Conservation (phyloP, 2,329 filamentous ascomycete species). For the Aspergillus fumigatus region DNA sequence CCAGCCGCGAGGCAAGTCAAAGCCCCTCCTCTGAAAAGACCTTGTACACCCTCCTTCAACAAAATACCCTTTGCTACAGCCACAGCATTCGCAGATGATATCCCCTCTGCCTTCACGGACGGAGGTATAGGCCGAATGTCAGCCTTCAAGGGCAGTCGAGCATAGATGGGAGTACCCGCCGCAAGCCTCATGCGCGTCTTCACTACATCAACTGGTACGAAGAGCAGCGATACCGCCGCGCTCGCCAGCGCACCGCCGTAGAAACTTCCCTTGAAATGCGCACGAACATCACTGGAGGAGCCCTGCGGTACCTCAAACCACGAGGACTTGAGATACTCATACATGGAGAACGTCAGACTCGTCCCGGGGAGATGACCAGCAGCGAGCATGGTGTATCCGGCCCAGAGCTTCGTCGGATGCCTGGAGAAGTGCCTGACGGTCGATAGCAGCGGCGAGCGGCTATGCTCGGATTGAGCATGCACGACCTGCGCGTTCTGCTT, state of each 20-base stretch:
- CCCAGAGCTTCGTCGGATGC: neutral
- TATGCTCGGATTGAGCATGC: neutral
- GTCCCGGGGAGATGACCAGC: neutral
- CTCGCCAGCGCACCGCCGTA: neutral
- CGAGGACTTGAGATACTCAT: neutral
- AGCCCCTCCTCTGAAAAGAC: neutral
- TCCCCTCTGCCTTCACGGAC: too few relatives aligned
- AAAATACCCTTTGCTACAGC: neutral
- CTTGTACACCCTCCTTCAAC: neutral
- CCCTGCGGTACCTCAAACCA: neutral
- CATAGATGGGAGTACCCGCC: neutral
- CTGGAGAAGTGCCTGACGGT: neutral
- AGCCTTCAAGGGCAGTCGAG: neutral
- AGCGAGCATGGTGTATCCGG: neutral
- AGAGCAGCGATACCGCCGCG: neutral
- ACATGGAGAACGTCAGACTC: neutral
- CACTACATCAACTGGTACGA: neutral
- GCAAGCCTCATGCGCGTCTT: neutral
- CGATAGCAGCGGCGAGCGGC: neutral
- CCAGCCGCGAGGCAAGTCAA: neutral
- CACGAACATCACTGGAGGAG: neutral
- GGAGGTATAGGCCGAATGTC: neutral
- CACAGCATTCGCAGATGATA: neutral
- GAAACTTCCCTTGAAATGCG: neutral
- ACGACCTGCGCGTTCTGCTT: neutral